Conservation (phyloP, 2,329 filamentous ascomycete genomes). For the Thermothelomyces thermophilus region DNA sequence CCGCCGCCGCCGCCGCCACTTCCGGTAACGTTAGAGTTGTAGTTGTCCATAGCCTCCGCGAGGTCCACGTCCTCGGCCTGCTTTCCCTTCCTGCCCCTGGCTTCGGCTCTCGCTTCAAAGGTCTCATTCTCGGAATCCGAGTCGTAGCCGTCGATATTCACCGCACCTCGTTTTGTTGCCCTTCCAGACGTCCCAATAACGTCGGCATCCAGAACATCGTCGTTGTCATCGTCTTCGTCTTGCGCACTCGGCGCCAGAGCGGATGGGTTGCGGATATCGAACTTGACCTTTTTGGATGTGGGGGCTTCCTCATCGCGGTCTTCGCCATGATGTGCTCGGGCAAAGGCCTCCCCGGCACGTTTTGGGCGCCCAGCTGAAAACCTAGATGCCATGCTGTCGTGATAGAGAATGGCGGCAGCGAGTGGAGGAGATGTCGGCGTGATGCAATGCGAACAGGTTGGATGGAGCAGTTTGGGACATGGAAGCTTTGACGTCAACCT, state of each 20-base stretch:
- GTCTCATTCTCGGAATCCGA: constrained; percentile 90
- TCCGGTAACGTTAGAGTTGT: constrained; percentile 34
- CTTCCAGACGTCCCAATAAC: constrained; percentile 76
- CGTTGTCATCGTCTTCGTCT: constrained; percentile 45
- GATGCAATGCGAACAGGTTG: background rate
- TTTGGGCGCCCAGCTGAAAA: constrained; percentile 69
- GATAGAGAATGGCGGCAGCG: background rate
- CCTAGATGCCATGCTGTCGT: constrained; percentile 34
- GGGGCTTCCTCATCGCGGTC: constrained; percentile 27
- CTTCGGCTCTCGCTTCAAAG: constrained; percentile 67
- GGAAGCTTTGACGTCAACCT: constrained; percentile 18
- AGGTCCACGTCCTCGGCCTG: constrained; percentile 39
- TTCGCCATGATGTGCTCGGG: constrained; percentile 63
- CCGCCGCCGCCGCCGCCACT: constrained; percentile 32
- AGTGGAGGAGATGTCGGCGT: background rate
- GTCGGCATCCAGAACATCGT: constrained; percentile 78
- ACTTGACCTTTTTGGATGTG: constrained; percentile 70
- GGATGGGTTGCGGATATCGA: constrained; percentile 91
- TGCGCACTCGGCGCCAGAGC: constrained; percentile 77
- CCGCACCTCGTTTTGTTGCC: constrained; percentile 80
- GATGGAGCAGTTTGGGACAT: background rate
- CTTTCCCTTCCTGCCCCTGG: constrained; percentile 36
- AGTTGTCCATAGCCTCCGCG: constrained; percentile 48
- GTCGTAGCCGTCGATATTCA: constrained; percentile 96
- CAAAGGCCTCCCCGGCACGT: constrained; percentile 74